Conservation (phyloP, 371 early-diverging fungal species). For the Rhizopus delemar region DNA sequence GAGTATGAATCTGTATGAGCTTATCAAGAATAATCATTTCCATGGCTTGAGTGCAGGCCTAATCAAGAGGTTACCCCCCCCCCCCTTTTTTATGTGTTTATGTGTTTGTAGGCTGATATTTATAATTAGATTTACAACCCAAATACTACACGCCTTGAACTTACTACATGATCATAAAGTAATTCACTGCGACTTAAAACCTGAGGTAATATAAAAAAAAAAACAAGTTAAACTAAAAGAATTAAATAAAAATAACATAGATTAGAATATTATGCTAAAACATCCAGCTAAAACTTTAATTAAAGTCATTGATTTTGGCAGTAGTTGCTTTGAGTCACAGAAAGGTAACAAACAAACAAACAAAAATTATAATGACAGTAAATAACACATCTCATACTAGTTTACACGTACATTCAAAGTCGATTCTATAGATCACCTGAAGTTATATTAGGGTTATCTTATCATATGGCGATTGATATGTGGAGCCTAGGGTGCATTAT, state of each 20-base stretch:
- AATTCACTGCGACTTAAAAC: constrained; percentile 98
- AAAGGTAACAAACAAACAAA: constrained; percentile 27
- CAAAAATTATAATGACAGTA: too few species aligned
- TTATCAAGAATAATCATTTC: constrained; percentile 95
- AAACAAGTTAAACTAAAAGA: not conserved
- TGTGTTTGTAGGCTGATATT: not conserved
- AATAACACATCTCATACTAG: constrained; percentile 8
- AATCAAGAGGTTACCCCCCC: constrained; percentile 86
- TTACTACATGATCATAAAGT: constrained; percentile 80
- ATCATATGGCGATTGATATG: constrained; percentile 93
- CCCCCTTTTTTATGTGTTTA: constrained; percentile 49
- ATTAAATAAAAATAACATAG: not conserved
- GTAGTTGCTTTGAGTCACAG: constrained; percentile 73
- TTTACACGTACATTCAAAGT: constrained; percentile 95
- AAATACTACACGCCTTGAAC: constrained; percentile 78
- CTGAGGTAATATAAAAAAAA: constrained; percentile 57
- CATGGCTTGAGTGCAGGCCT: constrained; percentile 86
- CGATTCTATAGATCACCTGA: constrained; percentile 97
- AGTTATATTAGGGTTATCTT: constrained; percentile 81
- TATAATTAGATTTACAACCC: constrained; percentile 67
- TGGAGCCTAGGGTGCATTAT: constrained; percentile 98
- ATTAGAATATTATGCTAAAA: constrained; percentile 62
- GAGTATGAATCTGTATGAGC: constrained; percentile 94
- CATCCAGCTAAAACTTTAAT: constrained; percentile 54
- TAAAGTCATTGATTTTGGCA: constrained; percentile 94